Evolutionary conservation across 2,329 filamentous ascomycete genomes (phyloP).

Genomic region (Diaporthe ampelina): DNA sequence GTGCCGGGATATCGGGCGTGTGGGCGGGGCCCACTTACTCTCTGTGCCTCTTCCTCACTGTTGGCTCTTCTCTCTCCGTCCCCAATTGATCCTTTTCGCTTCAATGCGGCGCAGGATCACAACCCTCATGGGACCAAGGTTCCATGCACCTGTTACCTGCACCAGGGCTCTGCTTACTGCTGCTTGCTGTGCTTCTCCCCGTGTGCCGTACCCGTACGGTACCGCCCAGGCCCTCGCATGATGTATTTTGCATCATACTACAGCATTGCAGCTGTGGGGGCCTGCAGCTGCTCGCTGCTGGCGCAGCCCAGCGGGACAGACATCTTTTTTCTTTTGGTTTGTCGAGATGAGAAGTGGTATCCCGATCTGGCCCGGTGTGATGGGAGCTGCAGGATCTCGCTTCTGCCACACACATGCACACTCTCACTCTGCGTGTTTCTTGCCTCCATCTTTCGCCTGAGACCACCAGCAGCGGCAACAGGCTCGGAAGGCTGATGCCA

Average conservation of each 20-base stretch:
- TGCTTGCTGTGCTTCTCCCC: neutral
- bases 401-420: neutral
- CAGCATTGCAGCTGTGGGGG: conserved; percentile 6
- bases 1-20: conserved; percentile 22
- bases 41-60: neutral
- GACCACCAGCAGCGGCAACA: neutral
- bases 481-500: neutral
- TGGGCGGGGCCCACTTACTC: neutral
- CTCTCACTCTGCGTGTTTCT: neutral
- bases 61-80: no score
- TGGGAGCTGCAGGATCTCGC: conserved; percentile 29
- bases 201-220: neutral
- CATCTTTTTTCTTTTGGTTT: neutral
- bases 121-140: conserved; percentile 2
- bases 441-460: neutral
- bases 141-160: conserved; percentile 18
- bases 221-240: neutral
- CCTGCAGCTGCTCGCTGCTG: neutral
- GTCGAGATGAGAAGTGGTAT: conserved; percentile 20
- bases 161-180: neutral
- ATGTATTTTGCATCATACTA: no score
- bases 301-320: neutral
- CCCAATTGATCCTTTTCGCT: neutral
- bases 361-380: conserved; percentile 31
- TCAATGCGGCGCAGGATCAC: conserved; percentile 18